Conservation (phyloP, 2,329 filamentous ascomycete species). For the Colletotrichum lupini region DNA sequence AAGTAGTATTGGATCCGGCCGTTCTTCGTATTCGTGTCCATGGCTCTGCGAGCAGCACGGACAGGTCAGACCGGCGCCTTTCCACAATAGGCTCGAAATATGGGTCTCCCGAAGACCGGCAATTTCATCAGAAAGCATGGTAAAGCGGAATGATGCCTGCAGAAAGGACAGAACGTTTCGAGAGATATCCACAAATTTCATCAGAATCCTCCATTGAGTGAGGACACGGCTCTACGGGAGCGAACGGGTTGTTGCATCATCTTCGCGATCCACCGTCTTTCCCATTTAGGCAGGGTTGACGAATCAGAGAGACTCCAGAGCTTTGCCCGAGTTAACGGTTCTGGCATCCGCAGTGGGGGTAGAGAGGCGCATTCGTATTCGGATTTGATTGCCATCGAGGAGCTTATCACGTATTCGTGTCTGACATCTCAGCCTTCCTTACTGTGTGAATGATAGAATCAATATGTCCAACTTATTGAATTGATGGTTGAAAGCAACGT, state of each 20-base stretch:
- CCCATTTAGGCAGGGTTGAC: not conserved
- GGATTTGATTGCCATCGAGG: not conserved
- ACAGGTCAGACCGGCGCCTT: not conserved
- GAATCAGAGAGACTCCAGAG: not conserved
- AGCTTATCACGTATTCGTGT: conserved; percentile 28
- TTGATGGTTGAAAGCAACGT: too few species aligned
- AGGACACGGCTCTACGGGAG: not conserved
- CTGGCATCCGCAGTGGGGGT: not conserved
- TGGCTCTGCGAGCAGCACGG: not conserved
- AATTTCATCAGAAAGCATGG: not conserved
- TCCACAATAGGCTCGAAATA: not conserved
- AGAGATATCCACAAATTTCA: not conserved
- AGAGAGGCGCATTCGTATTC: conserved; percentile 28
- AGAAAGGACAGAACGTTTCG: not conserved
- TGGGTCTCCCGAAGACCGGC: not conserved
- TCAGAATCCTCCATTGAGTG: not conserved
- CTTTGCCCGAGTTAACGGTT: not conserved
- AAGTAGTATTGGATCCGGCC: not conserved
- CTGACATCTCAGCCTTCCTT: not conserved
- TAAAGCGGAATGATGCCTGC: not conserved
- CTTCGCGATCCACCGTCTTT: not conserved
- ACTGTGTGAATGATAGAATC: not conserved
- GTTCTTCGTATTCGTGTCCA: conserved; percentile 5
- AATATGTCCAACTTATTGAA: not conserved
- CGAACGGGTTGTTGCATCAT: not conserved